Percentiles rank a stretch among this genome's conserved stretches.
Conservation (phyloP, 768 basidiomycete species). For the Kwoniella sp. region DNA sequence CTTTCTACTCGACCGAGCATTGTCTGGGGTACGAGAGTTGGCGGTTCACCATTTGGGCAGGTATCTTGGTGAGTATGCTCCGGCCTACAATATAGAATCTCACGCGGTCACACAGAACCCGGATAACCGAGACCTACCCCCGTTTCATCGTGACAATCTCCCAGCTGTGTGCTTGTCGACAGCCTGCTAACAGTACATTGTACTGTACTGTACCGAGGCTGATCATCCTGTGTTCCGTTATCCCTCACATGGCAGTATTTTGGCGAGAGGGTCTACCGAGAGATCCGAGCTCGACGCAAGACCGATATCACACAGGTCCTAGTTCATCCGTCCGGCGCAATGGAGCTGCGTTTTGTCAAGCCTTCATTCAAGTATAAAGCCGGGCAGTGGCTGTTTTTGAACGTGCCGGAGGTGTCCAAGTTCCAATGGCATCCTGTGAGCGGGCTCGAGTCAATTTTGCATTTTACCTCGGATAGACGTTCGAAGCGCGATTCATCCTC, state of each 20-base stretch:
- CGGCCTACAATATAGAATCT: not conserved
- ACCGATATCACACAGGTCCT: conserved; percentile 83
- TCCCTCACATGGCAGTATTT: conserved; percentile 70
- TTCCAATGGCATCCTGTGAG: conserved; percentile 95
- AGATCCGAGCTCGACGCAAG: conserved; percentile 74
- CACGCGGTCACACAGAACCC: too few relatives aligned
- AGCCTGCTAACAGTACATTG: too few relatives aligned
- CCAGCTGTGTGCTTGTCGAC: too few relatives aligned
- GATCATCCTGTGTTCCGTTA: not conserved
- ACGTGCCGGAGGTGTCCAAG: conserved; percentile 70
- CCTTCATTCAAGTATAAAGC: conserved; percentile 83
- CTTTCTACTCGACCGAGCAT: conserved; percentile 83
- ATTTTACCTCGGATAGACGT: too few relatives aligned
- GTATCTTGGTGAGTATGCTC: conserved; percentile 61
- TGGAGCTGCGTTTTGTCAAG: conserved; percentile 91
- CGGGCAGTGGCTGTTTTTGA: conserved; percentile 48
- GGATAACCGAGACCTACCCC: too few relatives aligned
- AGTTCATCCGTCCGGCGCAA: conserved; percentile 85
- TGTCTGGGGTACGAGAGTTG: conserved; percentile 91
- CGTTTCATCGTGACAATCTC: too few relatives aligned
- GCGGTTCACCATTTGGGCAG: conserved; percentile 87
- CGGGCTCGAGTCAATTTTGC: conserved; percentile 29
- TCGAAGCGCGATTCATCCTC: too few relatives aligned
- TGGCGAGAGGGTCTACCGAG: conserved; percentile 79
- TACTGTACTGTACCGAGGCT: too few relatives aligned